Base-by-base conservation (phyloP, 371 early-diverging fungal species). In the Mycotypha africana region DNA sequence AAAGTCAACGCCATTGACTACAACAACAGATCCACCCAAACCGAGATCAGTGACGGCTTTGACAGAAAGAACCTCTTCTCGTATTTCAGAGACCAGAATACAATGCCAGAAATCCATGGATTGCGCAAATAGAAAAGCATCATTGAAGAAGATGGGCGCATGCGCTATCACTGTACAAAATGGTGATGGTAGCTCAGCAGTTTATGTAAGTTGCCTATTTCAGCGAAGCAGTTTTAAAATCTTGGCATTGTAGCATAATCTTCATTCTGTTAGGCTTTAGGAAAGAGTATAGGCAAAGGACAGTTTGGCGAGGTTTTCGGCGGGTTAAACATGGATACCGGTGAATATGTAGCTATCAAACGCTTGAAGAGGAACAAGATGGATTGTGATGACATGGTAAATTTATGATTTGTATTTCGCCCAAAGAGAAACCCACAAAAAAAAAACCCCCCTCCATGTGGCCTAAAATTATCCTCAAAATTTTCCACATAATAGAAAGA, bases 201-300 rank as follows among this genome's bases (percentile, higher is more conserved):
- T 51, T 41, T 60, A 60, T 51, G 60, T 60, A 55, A 45, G 54
- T 39, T 15, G 30, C 4, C 17, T 21, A 37, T 32, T 20, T 6
- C 28, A 28, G 8, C 8, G 28, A 28, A 28, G 28, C 11, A 28
- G 5, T 28, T 5, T 8, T 28, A 28, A 11, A 28, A 8, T 33
- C n/a, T 14, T 33, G 34, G 7, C 15, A 14, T 9, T 11, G n/a
- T n/a, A 6, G 4, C 9, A n/a, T 33, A 11, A 6, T 28, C 12
- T 8, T 12, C 10, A 15, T 39, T 2, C 20, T 23, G 12, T 38
- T 53, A 79, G 78, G 88, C 91, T 66, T 72, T 91, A 9, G 93
- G 94, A 1, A 86, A 87, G 50, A 91, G 91, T 51, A 89, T 95
- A 26, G 95, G 95, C 3, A 84, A 88, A 51, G 95, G 95, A 2